Conservation (phyloP, 495 filamentous ascomycete species). For the Daldinia vernicosa region DNA sequence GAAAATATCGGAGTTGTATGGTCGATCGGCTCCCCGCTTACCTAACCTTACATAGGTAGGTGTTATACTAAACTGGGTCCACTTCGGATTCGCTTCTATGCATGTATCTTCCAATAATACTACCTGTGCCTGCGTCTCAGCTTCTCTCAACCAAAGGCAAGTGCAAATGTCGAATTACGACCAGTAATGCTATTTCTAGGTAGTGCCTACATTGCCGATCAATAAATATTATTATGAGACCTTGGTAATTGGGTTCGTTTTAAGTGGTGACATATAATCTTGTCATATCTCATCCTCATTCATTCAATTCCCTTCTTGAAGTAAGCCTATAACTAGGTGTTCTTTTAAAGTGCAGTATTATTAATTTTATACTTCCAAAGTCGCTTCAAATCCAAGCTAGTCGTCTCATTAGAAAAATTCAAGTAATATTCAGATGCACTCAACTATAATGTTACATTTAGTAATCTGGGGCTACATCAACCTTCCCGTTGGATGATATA, state of each 20-base stretch:
- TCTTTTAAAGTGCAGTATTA: not conserved
- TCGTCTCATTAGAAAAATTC: not conserved
- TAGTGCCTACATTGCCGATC: too few relatives aligned
- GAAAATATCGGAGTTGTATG: too few relatives aligned
- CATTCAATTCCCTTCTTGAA: too few relatives aligned
- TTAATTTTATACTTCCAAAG: not conserved
- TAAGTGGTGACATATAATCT: too few relatives aligned
- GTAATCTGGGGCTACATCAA: not conserved
- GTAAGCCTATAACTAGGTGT: too few relatives aligned
- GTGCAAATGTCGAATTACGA: not conserved
- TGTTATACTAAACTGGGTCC: not conserved
- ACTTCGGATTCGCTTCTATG: constrained; percentile 1
- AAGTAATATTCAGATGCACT: not conserved
- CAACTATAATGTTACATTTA: not conserved
- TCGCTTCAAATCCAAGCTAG: not conserved
- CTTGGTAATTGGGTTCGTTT: too few relatives aligned
- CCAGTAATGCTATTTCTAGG: not conserved
- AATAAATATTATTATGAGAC: too few relatives aligned
- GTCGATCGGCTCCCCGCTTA: not conserved
- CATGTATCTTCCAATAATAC: not conserved
- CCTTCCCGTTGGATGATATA: not conserved
- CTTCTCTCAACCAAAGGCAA: not conserved
- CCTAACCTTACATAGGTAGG: not conserved
- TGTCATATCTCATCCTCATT: too few relatives aligned
- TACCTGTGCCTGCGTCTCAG: not conserved